phyloP scores from a whole-genome alignment of 257 asterid species.

The Ehretia macrophylla region DNA sequence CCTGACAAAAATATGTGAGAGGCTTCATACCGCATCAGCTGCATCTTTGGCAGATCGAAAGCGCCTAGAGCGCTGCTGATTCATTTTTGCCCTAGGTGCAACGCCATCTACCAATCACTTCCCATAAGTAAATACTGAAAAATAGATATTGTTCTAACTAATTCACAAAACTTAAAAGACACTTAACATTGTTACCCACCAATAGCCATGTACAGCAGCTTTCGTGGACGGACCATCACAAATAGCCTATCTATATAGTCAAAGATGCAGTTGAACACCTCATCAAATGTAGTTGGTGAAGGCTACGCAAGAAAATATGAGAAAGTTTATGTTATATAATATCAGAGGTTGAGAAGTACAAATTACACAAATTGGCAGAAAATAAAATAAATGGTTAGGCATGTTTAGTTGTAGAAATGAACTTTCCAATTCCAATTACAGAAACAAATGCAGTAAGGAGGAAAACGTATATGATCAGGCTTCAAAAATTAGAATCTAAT shows the following conservation, averaged over 20 bases:
- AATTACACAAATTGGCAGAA: no score
- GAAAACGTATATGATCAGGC: no score
- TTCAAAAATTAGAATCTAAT: no score
- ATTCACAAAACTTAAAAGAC: background rate
- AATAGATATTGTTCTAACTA: background rate
- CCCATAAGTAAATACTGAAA: slow-evolving; percentile 13
- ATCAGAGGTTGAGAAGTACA: background rate
- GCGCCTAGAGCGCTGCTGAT: slow-evolving; percentile 95
- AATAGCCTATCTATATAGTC: slow-evolving; percentile 94
- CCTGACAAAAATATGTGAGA: slow-evolving; percentile 5
- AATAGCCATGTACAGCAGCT: slow-evolving; percentile 89
- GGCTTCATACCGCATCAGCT: slow-evolving; percentile 64
- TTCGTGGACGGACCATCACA: slow-evolving; percentile 91
- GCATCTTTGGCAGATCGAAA: slow-evolving; percentile 98
- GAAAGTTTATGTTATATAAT: background rate
- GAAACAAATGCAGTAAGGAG: no score
- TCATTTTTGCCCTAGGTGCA: slow-evolving; percentile 99
- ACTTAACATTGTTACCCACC: slow-evolving; percentile 50
- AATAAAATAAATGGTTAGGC: no score
- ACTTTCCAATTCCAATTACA: no score
- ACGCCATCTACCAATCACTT: slow-evolving; percentile 68
- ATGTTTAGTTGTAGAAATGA: no score
- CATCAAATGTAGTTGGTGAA: slow-evolving; percentile 86
- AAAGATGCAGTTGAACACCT: slow-evolving; percentile 88
- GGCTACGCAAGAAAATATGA: slow-evolving; percentile 61